Base-by-base conservation (phyloP, 1,284 basidiomycete genomes). In the Calocybe gambosa region DNA sequence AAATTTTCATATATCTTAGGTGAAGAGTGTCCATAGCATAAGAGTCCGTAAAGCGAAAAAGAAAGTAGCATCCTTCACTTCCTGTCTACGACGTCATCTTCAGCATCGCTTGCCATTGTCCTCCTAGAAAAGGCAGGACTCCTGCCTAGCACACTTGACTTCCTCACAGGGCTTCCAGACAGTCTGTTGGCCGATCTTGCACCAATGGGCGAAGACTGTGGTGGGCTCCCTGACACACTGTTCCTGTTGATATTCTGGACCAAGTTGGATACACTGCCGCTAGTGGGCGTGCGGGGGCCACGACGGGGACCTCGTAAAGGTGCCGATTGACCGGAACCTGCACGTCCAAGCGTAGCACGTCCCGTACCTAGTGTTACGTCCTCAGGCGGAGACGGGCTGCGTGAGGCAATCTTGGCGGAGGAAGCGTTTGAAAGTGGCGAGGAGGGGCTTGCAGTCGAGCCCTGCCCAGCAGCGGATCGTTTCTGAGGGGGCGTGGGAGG, bases 81-180 rank as follows among this genome's bases (percentile, higher is more conserved):
- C 55, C 52, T 65, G 41, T 69, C 68, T 16, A 85, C 70, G 42
- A 85, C 66, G 55, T 84, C 77, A 51, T 89, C 86, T 62, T 89
- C 87, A 29, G 85, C 84, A 59, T 89, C 86, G 58, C 83, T 86
- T 36, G 81, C 83, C 80, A 85, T 83, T 47, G 85, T 85, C 61
- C 84, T 75, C 58, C 84, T 74, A 45, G 83, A 80, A 50, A 89
- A 77, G 45, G 77, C 70, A 35, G 75, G 71, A 39, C 74, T 68
- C 52, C 75, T 65, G 10, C 71, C 72, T 8, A 74, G 62, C 34
- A 75, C 62, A 50, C 69, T 74, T 28, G 68, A 69, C 7, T 72
- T 58, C 43, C 67, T 61, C 26, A 66, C 61, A 23, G 70, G 64
- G 44, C 70, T 72, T 42, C 69, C 67, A 20, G 73, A 74, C 35